Base-by-base conservation (phyloP, 768 basidiomycete species). In the Mycena metata region DNA sequence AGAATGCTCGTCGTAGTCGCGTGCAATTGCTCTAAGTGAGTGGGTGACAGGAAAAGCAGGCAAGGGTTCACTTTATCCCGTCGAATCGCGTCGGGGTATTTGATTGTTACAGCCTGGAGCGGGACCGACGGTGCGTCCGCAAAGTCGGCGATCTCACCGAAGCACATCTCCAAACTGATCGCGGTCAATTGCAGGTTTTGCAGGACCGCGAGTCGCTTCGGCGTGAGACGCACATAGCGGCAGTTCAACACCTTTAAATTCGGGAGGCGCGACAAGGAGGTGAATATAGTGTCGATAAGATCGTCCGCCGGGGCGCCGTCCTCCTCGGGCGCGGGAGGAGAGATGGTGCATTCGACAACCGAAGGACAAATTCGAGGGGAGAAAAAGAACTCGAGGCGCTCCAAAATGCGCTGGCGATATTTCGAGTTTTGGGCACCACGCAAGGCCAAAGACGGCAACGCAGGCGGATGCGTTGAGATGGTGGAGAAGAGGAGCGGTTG, bases 401-500 rank as follows among this genome's bases (percentile, higher is more conserved):
- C 65, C 4, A 74, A 26, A 5, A 79, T 78, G 39, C 77, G 74
- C 43, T 76, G 73, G 17, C 80, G 76, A 54, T 83, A 82, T 69
- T 70, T 70, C 2, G 46, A 56, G 50, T 42, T 51, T n/a, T 61
- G 41, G 45, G 73, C 13, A 75, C 77, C 17, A 77, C 79, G 30
- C 16, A 62, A 56, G 69, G 72, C 33, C 76, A 76, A 10, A 70
- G 78, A 35, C 63, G 73, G 42, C 76, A 74, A 49, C 61, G 70
- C 60, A 76, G 76, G 56, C 74, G 79, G 21, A 78, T 76, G 24
- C 76, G 79, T 59, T 79, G 80, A 72, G 78, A 82, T 23, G 80
- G 82, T 16, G 76, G 75, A 71, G 74, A 82, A 83, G 9, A 83
- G 73, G 12, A 80, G 66, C 17, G 82, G 82, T 61, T 83, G 82